Evolutionary conservation across 225 moss, liverwort and hornwort genomes (phyloP).

Genomic region (Marchantia paleacea): DNA sequence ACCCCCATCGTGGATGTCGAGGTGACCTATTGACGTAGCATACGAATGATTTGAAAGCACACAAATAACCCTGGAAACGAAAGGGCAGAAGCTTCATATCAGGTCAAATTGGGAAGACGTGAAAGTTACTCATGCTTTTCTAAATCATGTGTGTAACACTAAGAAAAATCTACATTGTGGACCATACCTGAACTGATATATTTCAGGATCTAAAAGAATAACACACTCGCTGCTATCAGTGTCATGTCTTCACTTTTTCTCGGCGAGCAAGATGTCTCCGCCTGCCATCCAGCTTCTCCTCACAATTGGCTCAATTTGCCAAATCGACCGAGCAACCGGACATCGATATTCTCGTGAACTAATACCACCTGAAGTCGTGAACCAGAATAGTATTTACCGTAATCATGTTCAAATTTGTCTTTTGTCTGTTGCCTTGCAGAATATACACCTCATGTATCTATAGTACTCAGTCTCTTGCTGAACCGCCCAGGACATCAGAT

Average conservation of each 20-base stretch:
- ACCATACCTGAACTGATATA: constrained; percentile 1
- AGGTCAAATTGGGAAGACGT: constrained; percentile 6
- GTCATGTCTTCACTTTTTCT: constrained; percentile 10
- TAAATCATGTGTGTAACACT: neutral
- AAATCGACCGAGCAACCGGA: constrained; percentile 2
- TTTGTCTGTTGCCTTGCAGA: constrained; percentile 3
- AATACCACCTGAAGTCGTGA: constrained; percentile 3
- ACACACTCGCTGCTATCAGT: constrained; percentile 12
- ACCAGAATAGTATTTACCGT: constrained; percentile 1
- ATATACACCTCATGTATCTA: constrained; percentile 6
- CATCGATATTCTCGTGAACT: constrained; percentile 16
- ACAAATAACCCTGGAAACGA: neutral
- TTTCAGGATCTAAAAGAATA: constrained; percentile 12
- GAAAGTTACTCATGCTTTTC: neutral
- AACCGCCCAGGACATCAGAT: constrained; percentile 1
- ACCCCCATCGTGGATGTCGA: neutral
- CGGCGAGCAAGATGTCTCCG: constrained; percentile 3
- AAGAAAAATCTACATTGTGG: neutral
- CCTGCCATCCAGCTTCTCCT: constrained; percentile 9
- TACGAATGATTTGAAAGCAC: neutral
- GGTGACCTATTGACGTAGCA: neutral
- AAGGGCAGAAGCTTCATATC: neutral
- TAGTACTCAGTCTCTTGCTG: neutral
- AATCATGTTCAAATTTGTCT: neutral
- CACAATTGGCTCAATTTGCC: constrained; percentile 16